These are phyloP conservation scores for Leccinum fallax DNA, from an alignment of 1,284 basidiomycete genomes.

Conservation along the genomic window DNA sequence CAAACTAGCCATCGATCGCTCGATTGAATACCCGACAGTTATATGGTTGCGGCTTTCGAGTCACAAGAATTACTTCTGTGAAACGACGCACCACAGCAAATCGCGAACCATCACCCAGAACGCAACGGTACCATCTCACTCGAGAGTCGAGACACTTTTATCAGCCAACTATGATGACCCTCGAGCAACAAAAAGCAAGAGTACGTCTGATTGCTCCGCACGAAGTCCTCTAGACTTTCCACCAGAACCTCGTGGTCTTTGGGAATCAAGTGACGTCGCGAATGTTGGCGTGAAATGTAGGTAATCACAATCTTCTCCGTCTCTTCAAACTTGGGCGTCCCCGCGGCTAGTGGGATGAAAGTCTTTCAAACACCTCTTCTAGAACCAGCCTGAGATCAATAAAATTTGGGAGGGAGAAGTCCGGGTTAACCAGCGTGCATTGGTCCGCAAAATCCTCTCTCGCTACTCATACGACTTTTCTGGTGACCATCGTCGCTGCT, in stretches of 20 bases:
- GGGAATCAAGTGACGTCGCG: conserved; percentile 55
- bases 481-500: background rate
- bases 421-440: conserved; percentile 90
- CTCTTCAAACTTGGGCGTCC: conserved; percentile 23
- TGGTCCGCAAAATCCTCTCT: conserved; percentile 93
- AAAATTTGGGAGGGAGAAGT: conserved; percentile 65
- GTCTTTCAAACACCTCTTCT: background rate
- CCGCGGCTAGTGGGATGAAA: conserved; percentile 9
- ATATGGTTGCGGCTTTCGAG: no score
- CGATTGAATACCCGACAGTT: no score
- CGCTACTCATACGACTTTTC: conserved; percentile 86
- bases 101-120: no score
- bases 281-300: conserved; percentile 72
- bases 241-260: conserved; percentile 66
- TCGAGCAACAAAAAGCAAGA: background rate
- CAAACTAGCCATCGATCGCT: no score
- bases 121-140: no score
- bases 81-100: no score
- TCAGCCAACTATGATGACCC: background rate
- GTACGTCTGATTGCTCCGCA: conserved; percentile 32
- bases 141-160: no score
- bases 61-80: no score
- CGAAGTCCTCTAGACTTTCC: conserved; percentile 53
- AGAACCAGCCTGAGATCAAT: conserved; percentile 23
- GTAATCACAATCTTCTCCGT: conserved; percentile 62